Evolutionary conservation across 2,329 filamentous ascomycete genomes (phyloP).

Genomic region (Penicillium concentricum): DNA sequence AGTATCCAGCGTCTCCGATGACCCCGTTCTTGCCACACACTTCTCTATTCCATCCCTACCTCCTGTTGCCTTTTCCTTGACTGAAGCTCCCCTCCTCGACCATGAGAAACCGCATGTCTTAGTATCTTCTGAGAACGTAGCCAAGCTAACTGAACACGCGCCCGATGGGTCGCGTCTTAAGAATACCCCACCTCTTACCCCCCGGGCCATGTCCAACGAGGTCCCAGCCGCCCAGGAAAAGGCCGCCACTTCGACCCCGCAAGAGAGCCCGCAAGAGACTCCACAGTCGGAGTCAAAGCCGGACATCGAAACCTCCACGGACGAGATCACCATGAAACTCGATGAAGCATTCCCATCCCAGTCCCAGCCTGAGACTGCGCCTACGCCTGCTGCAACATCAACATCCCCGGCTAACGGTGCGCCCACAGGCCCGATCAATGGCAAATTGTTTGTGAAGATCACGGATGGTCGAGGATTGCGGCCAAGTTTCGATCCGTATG

Average conservation of each 20-base stretch:
- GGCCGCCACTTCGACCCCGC: conserved; percentile 23
- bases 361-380: not conserved
- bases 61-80: conserved; percentile 44
- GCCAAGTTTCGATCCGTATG: conserved; percentile 84
- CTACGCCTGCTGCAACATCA: not conserved
- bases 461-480: conserved; percentile 78
- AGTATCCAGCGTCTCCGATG: conserved; percentile 64
- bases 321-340: conserved; percentile 38
- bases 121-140: conserved; percentile 45
- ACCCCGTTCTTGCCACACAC: conserved; percentile 65
- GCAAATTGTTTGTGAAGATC: conserved; percentile 87
- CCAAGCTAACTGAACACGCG: conserved; percentile 79
- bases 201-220: conserved; percentile 76
- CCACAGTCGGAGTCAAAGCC: conserved; percentile 13
- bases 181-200: conserved; percentile 90
- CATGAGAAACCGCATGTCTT: conserved; percentile 43
- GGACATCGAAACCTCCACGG: conserved; percentile 30
- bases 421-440: conserved; percentile 71
- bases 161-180: conserved; percentile 63
- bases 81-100: conserved; percentile 53
- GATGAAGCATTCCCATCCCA: conserved; percentile 37
- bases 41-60: conserved; percentile 66
- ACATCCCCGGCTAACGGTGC: conserved; percentile 48
- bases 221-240: conserved; percentile 39
- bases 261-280: not conserved